These are phyloP conservation scores for Calonectria pseudoturangicola DNA, from an alignment of 2,329 filamentous ascomycete species.

Conservation along the genomic window DNA sequence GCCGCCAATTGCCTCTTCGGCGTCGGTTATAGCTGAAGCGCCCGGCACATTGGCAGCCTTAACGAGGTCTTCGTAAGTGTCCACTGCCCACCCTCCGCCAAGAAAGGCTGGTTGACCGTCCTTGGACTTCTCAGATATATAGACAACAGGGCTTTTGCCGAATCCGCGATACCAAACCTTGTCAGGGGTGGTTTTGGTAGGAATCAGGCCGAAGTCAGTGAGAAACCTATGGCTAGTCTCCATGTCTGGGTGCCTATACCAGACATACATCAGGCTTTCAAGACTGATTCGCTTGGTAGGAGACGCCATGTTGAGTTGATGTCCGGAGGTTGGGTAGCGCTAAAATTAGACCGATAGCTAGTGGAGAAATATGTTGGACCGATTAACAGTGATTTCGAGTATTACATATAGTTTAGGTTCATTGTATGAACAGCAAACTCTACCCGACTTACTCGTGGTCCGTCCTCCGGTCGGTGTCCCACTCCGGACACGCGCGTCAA, in stretches of 20 bases:
- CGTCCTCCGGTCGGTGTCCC: too few relatives aligned
- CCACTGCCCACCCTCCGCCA: neutral
- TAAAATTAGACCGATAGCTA: neutral
- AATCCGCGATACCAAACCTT: slow-evolving; percentile 10
- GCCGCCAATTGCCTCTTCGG: neutral
- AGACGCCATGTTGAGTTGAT: slow-evolving; percentile 7
- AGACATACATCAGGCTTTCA: slow-evolving; percentile 24
- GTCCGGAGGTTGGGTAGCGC: neutral
- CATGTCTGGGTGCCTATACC: slow-evolving; percentile 12
- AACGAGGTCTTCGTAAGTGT: neutral
- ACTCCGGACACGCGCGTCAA: too few relatives aligned
- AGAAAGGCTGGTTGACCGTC: neutral
- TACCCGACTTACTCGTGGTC: too few relatives aligned
- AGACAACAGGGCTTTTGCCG: neutral
- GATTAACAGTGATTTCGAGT: too few relatives aligned
- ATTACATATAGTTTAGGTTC: too few relatives aligned
- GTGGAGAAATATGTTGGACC: too few relatives aligned
- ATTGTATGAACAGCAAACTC: too few relatives aligned
- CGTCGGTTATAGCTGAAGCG: neutral
- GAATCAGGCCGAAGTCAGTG: neutral
- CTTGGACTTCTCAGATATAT: neutral
- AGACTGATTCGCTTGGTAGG: slow-evolving; percentile 20
- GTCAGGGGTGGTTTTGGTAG: neutral
- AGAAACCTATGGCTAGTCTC: slow-evolving; percentile 1
- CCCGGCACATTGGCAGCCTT: neutral